A percentile compares a stretch with the other conserved stretches of the same genome.
Conservation (phyloP, 192 early-diverging fungal species). For the Spinellus fusiger region DNA sequence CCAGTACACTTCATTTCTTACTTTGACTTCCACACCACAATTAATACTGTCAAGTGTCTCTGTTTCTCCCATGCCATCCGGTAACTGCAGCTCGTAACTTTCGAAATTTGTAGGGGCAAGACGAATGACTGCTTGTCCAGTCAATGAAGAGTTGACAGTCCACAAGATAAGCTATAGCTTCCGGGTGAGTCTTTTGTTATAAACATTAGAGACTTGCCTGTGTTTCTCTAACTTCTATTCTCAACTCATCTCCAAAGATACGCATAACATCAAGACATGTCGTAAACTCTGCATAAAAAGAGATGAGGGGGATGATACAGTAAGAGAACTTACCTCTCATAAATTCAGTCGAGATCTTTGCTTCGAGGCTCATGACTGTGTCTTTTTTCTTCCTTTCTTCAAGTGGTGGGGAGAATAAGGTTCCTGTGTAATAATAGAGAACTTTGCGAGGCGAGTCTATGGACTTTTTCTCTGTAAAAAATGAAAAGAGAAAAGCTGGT, state of each 20-base stretch:
- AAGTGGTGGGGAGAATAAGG: too few species aligned
- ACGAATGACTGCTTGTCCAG: conserved; percentile 5
- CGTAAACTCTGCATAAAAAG: background rate
- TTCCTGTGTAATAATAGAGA: too few species aligned
- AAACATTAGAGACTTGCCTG: background rate
- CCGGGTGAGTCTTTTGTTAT: background rate
- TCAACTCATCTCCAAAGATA: conserved; percentile 1
- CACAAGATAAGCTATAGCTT: conserved; percentile 3
- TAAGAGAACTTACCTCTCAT: too few species aligned
- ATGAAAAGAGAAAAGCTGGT: too few species aligned
- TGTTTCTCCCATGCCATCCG: background rate
- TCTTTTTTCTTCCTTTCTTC: too few species aligned
- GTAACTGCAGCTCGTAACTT: background rate
- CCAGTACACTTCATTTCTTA: background rate
- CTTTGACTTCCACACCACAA: background rate
- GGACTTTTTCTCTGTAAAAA: too few species aligned
- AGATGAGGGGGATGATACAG: too few species aligned
- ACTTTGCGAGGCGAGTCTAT: too few species aligned
- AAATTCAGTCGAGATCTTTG: too few species aligned
- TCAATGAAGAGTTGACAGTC: conserved; percentile 1
- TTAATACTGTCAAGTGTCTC: background rate
- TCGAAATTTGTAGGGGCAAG: conserved; percentile 1
- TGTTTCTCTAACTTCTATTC: conserved; percentile 3
- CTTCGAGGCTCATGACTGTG: too few species aligned
- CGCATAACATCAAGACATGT: background rate